Base-by-base conservation (phyloP, 306 rosid species). In the Cicer bijugum region DNA sequence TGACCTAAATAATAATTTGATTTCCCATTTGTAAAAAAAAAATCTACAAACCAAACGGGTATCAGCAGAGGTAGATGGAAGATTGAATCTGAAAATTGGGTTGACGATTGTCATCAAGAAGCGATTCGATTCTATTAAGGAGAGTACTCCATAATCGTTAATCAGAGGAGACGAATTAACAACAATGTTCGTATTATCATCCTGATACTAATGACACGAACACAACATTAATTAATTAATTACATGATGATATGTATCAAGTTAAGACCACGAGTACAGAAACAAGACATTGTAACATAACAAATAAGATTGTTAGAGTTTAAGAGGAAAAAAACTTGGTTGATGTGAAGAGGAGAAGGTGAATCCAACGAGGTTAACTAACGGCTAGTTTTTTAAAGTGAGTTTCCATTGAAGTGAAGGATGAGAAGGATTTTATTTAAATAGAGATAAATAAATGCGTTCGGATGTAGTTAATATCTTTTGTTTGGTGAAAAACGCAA, bases 331-430 rank as follows among this genome's bases (percentile, higher is more conserved):
- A 58, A 17, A 17, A 0, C 19, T 1, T 17, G 19, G 19, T 17
- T 17, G 19, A 17, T 17, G 19, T 17, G 19, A 17, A 17, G 19
- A 17, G 19, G 19, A 17, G 19, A 17, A 17, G 19, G 19, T 17
- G 19, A 17, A 17, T 17, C 19, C 19, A 17, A 17, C 19, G 19
- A 17, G 19, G 19, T 17, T 17, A 17, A 17, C 19, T 56, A 20
- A 20, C 99, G 96, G 97, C 95, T 91, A 95, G 90, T 87, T 77
- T 87, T 59, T 35, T 75, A 66, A 78, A 82, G 75, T 14, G 80
- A 33, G 28, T 67, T 37, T 43, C 43, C n/a, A 8, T 23, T 39
- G 44, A 11, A 35, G 33, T 9, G 63, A 28, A 44, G 78, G 67
- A 14, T 6, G 44, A 38, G 23, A 20, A 20, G 69, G 43, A 46